phyloP scores from a whole-genome alignment of 2,329 filamentous ascomycete species.

The Monosporascus cannonballus region DNA sequence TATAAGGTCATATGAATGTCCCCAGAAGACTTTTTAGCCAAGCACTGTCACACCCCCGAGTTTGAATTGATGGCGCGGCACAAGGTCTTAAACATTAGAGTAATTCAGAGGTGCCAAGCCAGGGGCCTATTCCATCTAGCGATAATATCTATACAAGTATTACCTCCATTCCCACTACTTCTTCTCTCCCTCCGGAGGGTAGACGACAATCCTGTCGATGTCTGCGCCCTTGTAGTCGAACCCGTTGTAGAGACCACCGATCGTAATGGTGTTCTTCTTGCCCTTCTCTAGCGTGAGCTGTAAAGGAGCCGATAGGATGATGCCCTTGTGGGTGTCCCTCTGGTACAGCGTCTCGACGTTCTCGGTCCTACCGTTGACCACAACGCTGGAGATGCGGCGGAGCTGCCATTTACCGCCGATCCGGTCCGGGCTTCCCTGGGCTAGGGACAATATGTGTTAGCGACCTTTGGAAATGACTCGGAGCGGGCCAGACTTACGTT shows the following conservation, averaged over 20 bases:
- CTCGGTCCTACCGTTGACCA: conserved; percentile 48
- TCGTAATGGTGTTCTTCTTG: conserved; percentile 44
- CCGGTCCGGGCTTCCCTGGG: conserved; percentile 51
- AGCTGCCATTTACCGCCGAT: conserved; percentile 56
- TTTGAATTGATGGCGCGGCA: too few relatives aligned
- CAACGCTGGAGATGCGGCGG: conserved; percentile 52
- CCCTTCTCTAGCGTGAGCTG: conserved; percentile 47
- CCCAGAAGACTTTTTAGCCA: too few relatives aligned
- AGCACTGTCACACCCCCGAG: too few relatives aligned
- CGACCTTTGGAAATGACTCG: not conserved
- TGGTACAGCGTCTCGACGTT: conserved; percentile 44
- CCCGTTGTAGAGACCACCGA: conserved; percentile 52
- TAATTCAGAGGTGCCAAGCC: too few relatives aligned
- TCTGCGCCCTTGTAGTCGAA: conserved; percentile 52
- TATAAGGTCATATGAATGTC: too few relatives aligned
- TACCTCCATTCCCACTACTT: not conserved
- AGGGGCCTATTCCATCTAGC: too few relatives aligned
- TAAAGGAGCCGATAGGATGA: conserved; percentile 52
- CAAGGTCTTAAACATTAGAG: too few relatives aligned
- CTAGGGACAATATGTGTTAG: conserved; percentile 6
- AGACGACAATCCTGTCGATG: conserved; percentile 53
- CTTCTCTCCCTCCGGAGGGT: conserved; percentile 41
- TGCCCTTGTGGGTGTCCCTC: conserved; percentile 51
- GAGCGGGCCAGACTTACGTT: conserved; percentile 25
- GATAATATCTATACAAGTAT: too few relatives aligned